Evolutionary conservation across 2,329 filamentous ascomycete genomes (phyloP).

Genomic region (Colletotrichum tropicale): DNA sequence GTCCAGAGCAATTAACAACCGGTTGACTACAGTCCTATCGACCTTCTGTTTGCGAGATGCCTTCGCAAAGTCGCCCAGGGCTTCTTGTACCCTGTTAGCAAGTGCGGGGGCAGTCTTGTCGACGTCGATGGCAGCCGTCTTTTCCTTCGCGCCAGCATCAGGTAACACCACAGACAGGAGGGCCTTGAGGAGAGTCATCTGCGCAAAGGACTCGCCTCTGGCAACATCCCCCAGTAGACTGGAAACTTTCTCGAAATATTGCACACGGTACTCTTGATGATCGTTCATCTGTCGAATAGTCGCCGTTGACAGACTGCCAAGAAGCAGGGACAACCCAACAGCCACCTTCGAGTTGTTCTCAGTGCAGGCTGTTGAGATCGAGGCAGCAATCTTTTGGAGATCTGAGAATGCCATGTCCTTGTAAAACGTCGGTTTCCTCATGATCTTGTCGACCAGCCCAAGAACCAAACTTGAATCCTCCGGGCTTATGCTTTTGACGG

Average conservation of each 20-base stretch:
- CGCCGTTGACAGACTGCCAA: slow-evolving; percentile 23
- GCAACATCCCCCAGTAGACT: slow-evolving; percentile 23
- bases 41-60: slow-evolving; percentile 11
- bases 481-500: slow-evolving; percentile 27
- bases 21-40: not conserved
- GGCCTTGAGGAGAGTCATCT: slow-evolving; percentile 39
- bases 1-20: slow-evolving; percentile 14
- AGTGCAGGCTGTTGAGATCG: slow-evolving; percentile 23
- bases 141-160: slow-evolving; percentile 26
- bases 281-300: slow-evolving; percentile 49
- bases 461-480: slow-evolving; percentile 43
- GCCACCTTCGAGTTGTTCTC: not conserved
- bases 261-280: slow-evolving; percentile 45
- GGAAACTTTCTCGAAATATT: slow-evolving; percentile 39
- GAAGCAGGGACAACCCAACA: not conserved
- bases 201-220: slow-evolving; percentile 29
- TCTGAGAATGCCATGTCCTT: slow-evolving; percentile 46
- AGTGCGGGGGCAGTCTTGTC: not conserved
- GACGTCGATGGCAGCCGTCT: not conserved
- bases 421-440: slow-evolving; percentile 57
- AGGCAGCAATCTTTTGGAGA: slow-evolving; percentile 37
- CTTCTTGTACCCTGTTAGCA: not conserved
- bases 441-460: slow-evolving; percentile 52
- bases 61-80: slow-evolving; percentile 5
- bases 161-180: slow-evolving; percentile 31